Percentiles rank a stretch among this genome's conserved stretches.
Conservation (phyloP, 345 rosid species). For the Lumnitzera littorea region DNA sequence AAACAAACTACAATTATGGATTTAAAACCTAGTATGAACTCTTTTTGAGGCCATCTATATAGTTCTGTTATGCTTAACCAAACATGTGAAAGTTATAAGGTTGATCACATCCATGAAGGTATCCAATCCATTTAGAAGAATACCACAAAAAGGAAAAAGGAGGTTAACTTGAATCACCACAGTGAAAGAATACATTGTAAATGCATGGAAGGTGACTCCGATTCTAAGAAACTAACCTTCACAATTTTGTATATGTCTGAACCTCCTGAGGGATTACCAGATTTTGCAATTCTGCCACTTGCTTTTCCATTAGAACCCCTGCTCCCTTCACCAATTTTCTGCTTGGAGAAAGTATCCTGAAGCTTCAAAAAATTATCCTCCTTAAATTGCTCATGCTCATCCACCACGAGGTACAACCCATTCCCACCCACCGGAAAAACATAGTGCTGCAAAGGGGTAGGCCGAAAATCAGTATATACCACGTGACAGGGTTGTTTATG, state of each 20-base stretch:
- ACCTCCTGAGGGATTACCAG: slow-evolving; percentile 65
- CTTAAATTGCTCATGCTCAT: slow-evolving; percentile 86
- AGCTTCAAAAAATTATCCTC: slow-evolving; percentile 92
- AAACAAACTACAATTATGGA: no score
- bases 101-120: no score
- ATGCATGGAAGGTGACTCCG: no score
- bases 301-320: slow-evolving; percentile 59
- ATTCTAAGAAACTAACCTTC: slow-evolving; percentile 45
- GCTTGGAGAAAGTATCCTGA: slow-evolving; percentile 73
- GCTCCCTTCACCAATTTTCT: slow-evolving; percentile 45
- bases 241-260: slow-evolving; percentile 94
- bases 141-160: no score
- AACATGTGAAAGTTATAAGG: no score
- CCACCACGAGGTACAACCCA: slow-evolving; percentile 94
- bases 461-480: slow-evolving; percentile 93
- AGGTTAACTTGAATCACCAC: no score
- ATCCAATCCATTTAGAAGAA: no score
- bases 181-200: no score
- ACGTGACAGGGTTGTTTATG: slow-evolving; percentile 98
- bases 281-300: slow-evolving; percentile 76
- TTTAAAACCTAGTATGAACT: no score
- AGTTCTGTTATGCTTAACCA: no score
- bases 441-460: slow-evolving; percentile 98
- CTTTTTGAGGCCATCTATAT: no score
- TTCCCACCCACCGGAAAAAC: slow-evolving; percentile 85